phyloP scores from a whole-genome alignment of 2,329 filamentous ascomycete genomes.

The Cryoendolithus antarcticus region DNA sequence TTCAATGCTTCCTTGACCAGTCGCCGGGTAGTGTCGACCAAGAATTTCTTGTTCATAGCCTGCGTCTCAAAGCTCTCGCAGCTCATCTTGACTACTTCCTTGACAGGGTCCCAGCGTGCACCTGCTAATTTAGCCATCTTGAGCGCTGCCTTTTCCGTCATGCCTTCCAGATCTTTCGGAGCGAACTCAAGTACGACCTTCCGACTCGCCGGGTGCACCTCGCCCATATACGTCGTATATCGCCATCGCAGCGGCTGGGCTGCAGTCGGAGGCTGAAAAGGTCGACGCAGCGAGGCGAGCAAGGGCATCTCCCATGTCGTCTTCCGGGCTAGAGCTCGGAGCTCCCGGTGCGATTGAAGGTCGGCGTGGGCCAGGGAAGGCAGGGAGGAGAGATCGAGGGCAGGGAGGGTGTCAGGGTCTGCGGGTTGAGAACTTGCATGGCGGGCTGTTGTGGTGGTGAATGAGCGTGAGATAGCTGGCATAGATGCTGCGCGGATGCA shows the following conservation, averaged over 20 bases:
- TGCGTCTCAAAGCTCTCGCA: constrained; percentile 72
- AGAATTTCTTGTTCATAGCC: constrained; percentile 93
- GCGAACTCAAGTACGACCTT: constrained; percentile 93
- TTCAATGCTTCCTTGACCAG: constrained; percentile 66
- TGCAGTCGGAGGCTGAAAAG: constrained; percentile 58
- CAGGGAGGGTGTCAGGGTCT: constrained; percentile 5
- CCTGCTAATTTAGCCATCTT: constrained; percentile 87
- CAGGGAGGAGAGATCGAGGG: constrained; percentile 47
- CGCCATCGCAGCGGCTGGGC: constrained; percentile 76
- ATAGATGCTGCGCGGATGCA: too few species aligned
- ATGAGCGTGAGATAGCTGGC: constrained; percentile 1
- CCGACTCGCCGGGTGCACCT: constrained; percentile 76
- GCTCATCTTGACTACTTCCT: constrained; percentile 73
- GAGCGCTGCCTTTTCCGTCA: constrained; percentile 54
- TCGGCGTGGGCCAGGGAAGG: constrained; percentile 72
- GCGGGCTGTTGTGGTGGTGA: constrained; percentile 1
- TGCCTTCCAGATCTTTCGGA: constrained; percentile 60
- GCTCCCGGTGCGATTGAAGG: constrained; percentile 75
- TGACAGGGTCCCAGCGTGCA: constrained; percentile 74
- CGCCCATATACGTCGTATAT: constrained; percentile 93
- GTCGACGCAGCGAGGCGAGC: constrained; percentile 66
- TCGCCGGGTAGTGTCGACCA: constrained; percentile 63
- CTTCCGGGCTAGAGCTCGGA: constrained; percentile 76
- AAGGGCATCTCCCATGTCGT: constrained; percentile 94
- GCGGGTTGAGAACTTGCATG: constrained; percentile 5